Base-by-base conservation (phyloP, 345 rosid species). In the Gossypium sturtianum region DNA sequence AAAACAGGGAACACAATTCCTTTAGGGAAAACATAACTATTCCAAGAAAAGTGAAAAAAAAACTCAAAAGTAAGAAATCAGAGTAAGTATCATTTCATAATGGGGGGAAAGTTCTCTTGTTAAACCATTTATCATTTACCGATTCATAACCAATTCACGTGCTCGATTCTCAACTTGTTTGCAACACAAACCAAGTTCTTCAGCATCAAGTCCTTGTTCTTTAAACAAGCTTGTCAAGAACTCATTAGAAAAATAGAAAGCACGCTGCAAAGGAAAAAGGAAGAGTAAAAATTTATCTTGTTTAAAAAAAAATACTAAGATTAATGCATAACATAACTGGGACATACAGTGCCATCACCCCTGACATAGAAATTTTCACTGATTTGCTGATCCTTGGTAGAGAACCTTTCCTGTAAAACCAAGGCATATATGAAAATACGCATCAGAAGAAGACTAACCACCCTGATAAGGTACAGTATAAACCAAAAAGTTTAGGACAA, bases 291-390 rank as follows among this genome's bases (percentile, higher is more conserved):
- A 70, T 51, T 25, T 27, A 56, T 27, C 54, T 12, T 3, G 9
- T 66, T 23, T 48, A 72, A 66, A 69, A 60, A 43, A 74, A 9
- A 61, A 57, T 57, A 73, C 22, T 29, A 77, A 72, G 7, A 49
- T 12, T 34, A 62, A 70, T 2, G 58, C 57, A 71, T 12, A 20
- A 53, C 43, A 53, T 23, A 71, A 77, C 47, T 43, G 66, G 73
- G 73, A 87, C 97, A 83, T 84, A 91, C 98, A 81, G 97, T 91
- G 85, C 98, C 98, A 87, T 92, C 98, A 77, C 93, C 98, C 83
- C 98, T 89, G 76, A 84, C 96, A 80, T 89, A 91, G 71, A 94
- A 94, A 79, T 91, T 94, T 59, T 92, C 90, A 71, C 98, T 86
- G 70, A 94, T 92, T 82, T 81, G 83, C 75, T 89, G 98, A 86